Conservation (phyloP, 2,329 filamentous ascomycete species). For the Thielaviopsis musarum region DNA sequence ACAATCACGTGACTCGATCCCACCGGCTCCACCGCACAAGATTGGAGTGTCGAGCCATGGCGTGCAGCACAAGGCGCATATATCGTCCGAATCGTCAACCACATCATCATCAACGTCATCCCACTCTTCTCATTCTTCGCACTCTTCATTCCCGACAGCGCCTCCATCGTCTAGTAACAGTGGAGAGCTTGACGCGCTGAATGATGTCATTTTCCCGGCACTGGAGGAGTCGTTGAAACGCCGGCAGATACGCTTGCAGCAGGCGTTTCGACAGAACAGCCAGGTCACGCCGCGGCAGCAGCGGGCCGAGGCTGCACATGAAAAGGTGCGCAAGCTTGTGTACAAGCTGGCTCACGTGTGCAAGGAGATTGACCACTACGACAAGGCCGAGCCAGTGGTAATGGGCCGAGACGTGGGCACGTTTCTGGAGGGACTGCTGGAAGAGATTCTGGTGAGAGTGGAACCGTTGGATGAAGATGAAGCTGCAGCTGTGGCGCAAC, state of each 20-base stretch:
- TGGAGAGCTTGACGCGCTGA: conserved; percentile 67
- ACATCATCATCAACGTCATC: too few species aligned
- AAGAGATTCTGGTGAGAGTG: conserved; percentile 83
- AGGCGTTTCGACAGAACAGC: conserved; percentile 26
- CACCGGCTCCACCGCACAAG: conserved; percentile 8
- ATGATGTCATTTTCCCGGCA: conserved; percentile 82
- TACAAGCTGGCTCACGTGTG: conserved; percentile 71
- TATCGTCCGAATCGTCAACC: conserved; percentile 20
- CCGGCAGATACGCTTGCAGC: conserved; percentile 46
- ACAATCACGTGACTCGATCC: conserved; percentile 14
- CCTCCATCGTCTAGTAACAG: conserved; percentile 33
- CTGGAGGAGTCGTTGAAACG: conserved; percentile 80
- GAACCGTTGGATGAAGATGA: conserved; percentile 72
- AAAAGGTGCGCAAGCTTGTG: conserved; percentile 65
- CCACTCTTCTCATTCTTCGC: conserved; percentile 9
- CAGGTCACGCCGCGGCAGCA: conserved; percentile 45
- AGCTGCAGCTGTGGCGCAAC: conserved; percentile 3
- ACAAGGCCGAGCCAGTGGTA: conserved; percentile 71
- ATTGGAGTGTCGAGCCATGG: conserved; percentile 13
- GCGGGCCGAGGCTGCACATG: conserved; percentile 56
- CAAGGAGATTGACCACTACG: conserved; percentile 77
- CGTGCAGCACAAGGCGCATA: conserved; percentile 19
- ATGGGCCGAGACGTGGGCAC: conserved; percentile 85
- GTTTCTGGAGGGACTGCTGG: conserved; percentile 73
- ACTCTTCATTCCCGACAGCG: conserved; percentile 38